Evolutionary conservation across 2,329 filamentous ascomycete species (phyloP).

Genomic region (Delphinella strobiligena): DNA sequence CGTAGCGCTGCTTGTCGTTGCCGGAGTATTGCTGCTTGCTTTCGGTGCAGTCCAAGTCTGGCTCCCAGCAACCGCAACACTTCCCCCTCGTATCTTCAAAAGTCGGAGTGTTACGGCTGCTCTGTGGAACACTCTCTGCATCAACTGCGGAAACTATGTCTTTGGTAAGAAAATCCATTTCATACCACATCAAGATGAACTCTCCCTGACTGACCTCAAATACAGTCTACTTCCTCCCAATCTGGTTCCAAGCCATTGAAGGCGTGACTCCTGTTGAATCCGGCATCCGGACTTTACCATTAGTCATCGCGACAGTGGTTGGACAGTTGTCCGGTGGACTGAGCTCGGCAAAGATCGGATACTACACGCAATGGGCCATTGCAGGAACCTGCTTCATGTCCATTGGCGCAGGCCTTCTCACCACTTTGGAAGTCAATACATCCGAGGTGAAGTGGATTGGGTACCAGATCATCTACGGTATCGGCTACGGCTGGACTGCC

Average conservation of each 20-base stretch:
- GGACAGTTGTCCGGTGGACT: conserved; percentile 32
- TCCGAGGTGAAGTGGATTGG: conserved; percentile 26
- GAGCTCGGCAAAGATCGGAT: conserved; percentile 29
- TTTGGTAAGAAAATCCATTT: background rate
- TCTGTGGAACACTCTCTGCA: background rate
- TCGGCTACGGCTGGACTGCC: too few relatives aligned
- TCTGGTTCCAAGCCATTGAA: conserved; percentile 41
- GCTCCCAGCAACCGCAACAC: background rate
- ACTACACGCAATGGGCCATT: conserved; percentile 39
- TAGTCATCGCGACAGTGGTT: conserved; percentile 34
- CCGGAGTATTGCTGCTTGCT: background rate
- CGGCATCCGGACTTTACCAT: conserved; percentile 36
- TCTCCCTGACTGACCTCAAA: background rate
- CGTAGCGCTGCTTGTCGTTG: background rate
- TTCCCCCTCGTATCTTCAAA: background rate
- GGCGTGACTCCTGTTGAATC: conserved; percentile 33
- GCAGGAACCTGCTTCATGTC: conserved; percentile 28
- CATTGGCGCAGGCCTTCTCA: conserved; percentile 35
- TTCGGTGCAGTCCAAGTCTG: background rate
- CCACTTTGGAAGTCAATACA: conserved; percentile 30
- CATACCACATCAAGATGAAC: conserved; percentile 19
- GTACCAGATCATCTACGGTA: too few relatives aligned
- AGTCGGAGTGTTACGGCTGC: background rate
- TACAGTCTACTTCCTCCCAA: conserved; percentile 29
- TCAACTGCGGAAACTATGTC: background rate